Percentiles rank a stretch among this genome's conserved stretches.
Evolutionary conservation across 345 rosid genomes (phyloP).

Genomic region (Syzygium aqueum): DNA sequence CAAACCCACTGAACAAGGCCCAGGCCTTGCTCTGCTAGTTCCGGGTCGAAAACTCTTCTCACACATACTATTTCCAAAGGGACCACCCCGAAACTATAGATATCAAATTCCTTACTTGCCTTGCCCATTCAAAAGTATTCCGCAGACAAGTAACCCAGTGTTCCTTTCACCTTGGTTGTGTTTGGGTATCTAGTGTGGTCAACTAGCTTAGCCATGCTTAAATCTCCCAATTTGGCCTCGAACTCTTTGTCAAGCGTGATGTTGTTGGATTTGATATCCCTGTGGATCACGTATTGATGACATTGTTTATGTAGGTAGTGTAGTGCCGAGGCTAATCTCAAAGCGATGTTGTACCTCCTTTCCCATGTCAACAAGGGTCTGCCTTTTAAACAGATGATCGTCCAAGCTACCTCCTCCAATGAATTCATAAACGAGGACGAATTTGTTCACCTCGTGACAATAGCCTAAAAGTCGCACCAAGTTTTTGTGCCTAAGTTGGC

Average conservation of each 20-base stretch:
- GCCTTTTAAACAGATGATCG: neutral
- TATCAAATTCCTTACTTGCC: neutral
- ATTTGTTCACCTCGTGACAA: neutral
- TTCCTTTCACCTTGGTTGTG: neutral
- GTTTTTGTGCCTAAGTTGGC: neutral
- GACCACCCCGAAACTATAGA: neutral
- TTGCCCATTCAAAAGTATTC: accelerated
- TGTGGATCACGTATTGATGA: neutral
- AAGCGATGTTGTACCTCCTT: neutral
- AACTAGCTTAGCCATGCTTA: accelerated
- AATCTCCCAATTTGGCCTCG: neutral
- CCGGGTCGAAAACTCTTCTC: neutral
- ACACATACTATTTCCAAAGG: neutral
- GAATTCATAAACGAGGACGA: neutral
- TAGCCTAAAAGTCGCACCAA: neutral
- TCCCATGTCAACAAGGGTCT: neutral
- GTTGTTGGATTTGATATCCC: neutral
- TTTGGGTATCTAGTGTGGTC: neutral
- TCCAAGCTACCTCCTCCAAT: neutral
- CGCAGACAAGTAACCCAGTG: accelerated
- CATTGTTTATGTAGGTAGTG: neutral
- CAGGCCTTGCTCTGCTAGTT: no score
- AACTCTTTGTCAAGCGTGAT: accelerated
- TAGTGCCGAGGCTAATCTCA: accelerated
- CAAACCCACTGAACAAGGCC: neutral